Conservation (phyloP, 2,329 filamentous ascomycete genomes). For the Graphilbum fragrans region DNA sequence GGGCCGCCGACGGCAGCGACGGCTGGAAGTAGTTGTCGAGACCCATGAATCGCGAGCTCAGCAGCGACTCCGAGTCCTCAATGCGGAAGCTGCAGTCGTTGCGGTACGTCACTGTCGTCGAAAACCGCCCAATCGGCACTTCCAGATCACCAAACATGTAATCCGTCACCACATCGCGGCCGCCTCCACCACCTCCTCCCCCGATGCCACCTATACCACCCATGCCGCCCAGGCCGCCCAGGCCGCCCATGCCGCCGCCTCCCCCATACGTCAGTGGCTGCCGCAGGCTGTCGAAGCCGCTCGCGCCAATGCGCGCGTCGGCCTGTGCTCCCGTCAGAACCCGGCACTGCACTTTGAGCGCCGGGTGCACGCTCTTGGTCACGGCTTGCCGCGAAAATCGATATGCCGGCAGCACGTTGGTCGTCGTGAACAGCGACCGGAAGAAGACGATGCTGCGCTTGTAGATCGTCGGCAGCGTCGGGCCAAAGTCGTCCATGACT, state of each 20-base stretch:
- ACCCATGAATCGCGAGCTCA: constrained; percentile 90
- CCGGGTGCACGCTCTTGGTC: constrained; percentile 55
- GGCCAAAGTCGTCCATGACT: constrained; percentile 42
- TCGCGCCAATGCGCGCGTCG: constrained; percentile 26
- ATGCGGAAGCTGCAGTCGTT: constrained; percentile 84
- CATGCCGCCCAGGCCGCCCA: too few relatives aligned
- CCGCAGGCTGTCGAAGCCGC: constrained; percentile 55
- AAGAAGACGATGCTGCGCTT: constrained; percentile 96
- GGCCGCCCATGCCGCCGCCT: too few relatives aligned
- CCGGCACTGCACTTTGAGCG: constrained; percentile 68
- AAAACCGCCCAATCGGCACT: constrained; percentile 74
- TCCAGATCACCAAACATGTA: constrained; percentile 77
- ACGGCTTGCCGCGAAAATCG: constrained; percentile 65
- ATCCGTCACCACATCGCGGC: constrained; percentile 54
- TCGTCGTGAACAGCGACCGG: constrained; percentile 71
- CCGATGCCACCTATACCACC: too few relatives aligned
- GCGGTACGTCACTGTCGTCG: constrained; percentile 71
- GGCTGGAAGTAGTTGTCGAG: constrained; percentile 78
- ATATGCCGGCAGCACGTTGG: constrained; percentile 75
- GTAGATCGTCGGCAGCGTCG: constrained; percentile 73
- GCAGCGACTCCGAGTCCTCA: constrained; percentile 77
- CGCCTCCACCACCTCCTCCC: constrained; percentile 27
- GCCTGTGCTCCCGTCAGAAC: constrained; percentile 50
- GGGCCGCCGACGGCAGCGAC: constrained; percentile 39
- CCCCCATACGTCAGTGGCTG: constrained; percentile 52